These are phyloP conservation scores for Neonectria hederae DNA, from an alignment of 2,329 filamentous ascomycete genomes.

Conservation along the genomic window DNA sequence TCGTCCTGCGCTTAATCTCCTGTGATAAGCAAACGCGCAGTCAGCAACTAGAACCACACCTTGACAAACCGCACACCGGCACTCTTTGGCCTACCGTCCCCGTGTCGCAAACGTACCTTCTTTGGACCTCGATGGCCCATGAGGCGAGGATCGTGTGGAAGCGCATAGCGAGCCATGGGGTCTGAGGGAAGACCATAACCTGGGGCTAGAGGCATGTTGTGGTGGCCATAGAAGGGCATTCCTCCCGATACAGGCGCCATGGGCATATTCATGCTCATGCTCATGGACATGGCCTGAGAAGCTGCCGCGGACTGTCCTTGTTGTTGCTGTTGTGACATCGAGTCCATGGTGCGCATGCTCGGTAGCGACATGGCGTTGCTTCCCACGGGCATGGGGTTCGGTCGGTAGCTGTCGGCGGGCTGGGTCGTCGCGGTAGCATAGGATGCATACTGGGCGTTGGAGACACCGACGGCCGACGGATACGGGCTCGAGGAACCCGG, in stretches of 20 bases:
- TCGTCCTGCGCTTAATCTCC: conserved; percentile 71
- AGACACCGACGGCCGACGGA: conserved; percentile 31
- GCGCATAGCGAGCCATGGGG: conserved; percentile 55
- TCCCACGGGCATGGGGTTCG: conserved; percentile 40
- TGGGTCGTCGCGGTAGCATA: conserved; percentile 44
- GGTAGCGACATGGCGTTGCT: conserved; percentile 49
- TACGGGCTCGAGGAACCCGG: conserved; percentile 39
- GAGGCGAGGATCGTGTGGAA: conserved; percentile 60
- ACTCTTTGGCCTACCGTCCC: conserved; percentile 5
- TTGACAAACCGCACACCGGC: not conserved
- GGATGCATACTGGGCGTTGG: conserved; percentile 44
- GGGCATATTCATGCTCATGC: conserved; percentile 47
- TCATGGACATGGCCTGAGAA: conserved; percentile 51
- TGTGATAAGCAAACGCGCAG: conserved; percentile 41
- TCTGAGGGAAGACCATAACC: conserved; percentile 57
- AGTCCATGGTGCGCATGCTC: conserved; percentile 54
- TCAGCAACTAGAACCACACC: conserved; percentile 26
- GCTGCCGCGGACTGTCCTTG: conserved; percentile 43
- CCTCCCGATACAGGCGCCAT: conserved; percentile 42
- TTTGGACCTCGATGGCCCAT: conserved; percentile 62
- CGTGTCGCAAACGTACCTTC: conserved; percentile 57
- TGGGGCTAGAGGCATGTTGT: conserved; percentile 46
- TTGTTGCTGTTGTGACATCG: conserved; percentile 45
- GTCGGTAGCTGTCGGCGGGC: conserved; percentile 44
- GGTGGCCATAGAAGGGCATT: conserved; percentile 57